Evolutionary conservation across 805 yeast species (phyloP), one percentile per base, ranked within the genome.

Genomic region (Lipomyces spencermartinsiae): DNA sequence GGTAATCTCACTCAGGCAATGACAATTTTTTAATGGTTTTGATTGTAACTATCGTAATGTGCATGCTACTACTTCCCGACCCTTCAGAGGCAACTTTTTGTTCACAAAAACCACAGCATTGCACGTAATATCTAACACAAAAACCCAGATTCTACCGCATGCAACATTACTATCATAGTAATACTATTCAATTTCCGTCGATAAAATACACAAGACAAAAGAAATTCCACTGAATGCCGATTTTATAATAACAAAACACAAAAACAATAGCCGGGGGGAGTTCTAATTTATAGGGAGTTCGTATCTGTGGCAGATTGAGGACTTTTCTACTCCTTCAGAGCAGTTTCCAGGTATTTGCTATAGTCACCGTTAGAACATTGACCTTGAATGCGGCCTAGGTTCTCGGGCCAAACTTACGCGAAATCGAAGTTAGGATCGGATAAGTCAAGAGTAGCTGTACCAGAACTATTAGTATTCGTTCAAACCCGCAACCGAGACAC

Each of bases 341-440:
- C 59, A 19, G 25, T 19, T 51, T 66, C 69, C 58, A 69, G 61
- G 68, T 56, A 69, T 49, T 63, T 62, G 19, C 71, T 68, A 46
- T 22, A 54, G 14, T 29, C 54, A 29, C 9, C 7, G 19, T 35
- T 22, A 55, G 25, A 33, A 49, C 19, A n/a, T 16, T n/a, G 16
- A 25, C 37, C 4, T 35, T 39, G 46, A 9, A n/a, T 6, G 43
- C 58, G 12, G 29, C 58, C 7, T 9, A 43, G 46, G 10, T 16
- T 33, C 22, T 33, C 4, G 37, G 14, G 19, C 29, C 60, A n/a
- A 65, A 73, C 58, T 73, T 79, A 78, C 65, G 78, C 97, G 75
- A 90, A 85, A 79, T 93, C 98, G 80, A 92, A 86, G 82, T 93
- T 90, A 73, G 97, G 95, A 81, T 93, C 97, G 76, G 92, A 94